Percentiles rank a stretch among this genome's conserved stretches.
Conservation (phyloP, 257 asterid genomes). For the Thymus quinquecostatus region DNA sequence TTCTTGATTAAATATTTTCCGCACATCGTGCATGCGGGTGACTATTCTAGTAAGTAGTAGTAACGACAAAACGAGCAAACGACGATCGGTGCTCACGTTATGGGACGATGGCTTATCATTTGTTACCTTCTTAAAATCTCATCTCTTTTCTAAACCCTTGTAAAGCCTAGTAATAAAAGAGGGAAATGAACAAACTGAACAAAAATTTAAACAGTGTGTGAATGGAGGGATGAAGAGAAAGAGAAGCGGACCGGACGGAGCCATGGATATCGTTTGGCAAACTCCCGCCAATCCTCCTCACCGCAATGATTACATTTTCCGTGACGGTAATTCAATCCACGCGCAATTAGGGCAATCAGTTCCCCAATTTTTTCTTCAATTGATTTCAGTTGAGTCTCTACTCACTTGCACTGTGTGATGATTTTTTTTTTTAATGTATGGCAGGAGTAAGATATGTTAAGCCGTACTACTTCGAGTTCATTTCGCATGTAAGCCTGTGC, state of each 20-base stretch:
- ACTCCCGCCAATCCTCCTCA: constrained; percentile 91
- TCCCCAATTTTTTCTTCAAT: background rate
- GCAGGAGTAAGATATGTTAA: constrained; percentile 88
- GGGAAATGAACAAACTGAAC: too few relatives aligned
- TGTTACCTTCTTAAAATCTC: too few relatives aligned
- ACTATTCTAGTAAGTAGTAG: too few relatives aligned
- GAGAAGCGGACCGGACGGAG: constrained; percentile 41
- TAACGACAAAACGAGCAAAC: too few relatives aligned
- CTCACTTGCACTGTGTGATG: background rate
- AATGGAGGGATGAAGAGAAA: constrained; percentile 50
- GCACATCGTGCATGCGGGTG: too few relatives aligned
- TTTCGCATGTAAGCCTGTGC: constrained; percentile 65
- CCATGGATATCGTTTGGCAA: constrained; percentile 87
- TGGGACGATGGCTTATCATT: too few relatives aligned
- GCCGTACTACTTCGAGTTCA: constrained; percentile 97
- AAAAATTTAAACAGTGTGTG: background rate
- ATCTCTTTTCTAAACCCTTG: too few relatives aligned
- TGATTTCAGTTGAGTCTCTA: background rate
- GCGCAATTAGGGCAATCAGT: background rate
- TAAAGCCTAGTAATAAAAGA: too few relatives aligned
- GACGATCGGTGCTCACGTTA: too few relatives aligned
- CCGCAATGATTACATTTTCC: constrained; percentile 79
- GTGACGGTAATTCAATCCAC: constrained; percentile 48
- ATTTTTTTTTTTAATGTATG: constrained; percentile 12
- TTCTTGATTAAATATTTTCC: too few relatives aligned